Percentiles rank a stretch among this genome's conserved stretches.
These are phyloP conservation scores for Phytophthora melonis DNA, from an alignment of 352 stramenopile genomes.

Conservation along the genomic window DNA sequence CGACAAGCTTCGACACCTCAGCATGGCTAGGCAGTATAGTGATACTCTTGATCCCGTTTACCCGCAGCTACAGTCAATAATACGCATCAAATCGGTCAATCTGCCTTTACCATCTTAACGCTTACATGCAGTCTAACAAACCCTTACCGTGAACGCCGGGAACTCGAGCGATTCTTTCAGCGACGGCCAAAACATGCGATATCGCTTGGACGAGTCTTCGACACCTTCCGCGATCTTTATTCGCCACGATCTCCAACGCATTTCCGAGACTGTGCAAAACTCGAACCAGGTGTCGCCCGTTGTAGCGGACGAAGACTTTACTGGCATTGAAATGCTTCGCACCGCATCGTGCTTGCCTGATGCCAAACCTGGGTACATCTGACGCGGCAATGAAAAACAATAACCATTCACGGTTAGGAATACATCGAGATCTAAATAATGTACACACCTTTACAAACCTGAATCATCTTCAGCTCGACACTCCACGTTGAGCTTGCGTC, in stretches of 20 bases:
- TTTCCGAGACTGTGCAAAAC: slow-evolving; percentile 44
- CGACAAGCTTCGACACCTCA: slow-evolving; percentile 18
- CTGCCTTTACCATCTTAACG: too few relatives aligned
- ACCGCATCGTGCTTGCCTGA: slow-evolving; percentile 39
- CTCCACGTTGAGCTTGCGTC: background rate
- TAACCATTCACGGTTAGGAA: slow-evolving; percentile 1
- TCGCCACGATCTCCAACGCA: slow-evolving; percentile 40
- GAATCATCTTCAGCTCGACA: slow-evolving; percentile 22
- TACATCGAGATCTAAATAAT: background rate
- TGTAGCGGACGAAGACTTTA: background rate
- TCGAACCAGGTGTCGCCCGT: slow-evolving; percentile 22
- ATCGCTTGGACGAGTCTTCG: slow-evolving; percentile 1
- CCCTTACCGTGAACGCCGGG: slow-evolving; percentile 31
- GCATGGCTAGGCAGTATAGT: slow-evolving; percentile 14
- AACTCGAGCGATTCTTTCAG: slow-evolving; percentile 55
- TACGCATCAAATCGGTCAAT: background rate
- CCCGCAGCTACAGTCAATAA: slow-evolving; percentile 18
- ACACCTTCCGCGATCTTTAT: slow-evolving; percentile 16
- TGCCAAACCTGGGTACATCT: slow-evolving; percentile 54
- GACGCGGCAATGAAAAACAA: too few relatives aligned
- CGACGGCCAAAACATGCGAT: slow-evolving; percentile 45
- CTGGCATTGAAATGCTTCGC: slow-evolving; percentile 38
- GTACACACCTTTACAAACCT: slow-evolving; percentile 12
- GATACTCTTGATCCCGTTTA: slow-evolving; percentile 5
- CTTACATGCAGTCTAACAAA: background rate